These are phyloP conservation scores for Cytidiella melzeri DNA, from an alignment of 768 basidiomycete genomes.

Conservation along the genomic window DNA sequence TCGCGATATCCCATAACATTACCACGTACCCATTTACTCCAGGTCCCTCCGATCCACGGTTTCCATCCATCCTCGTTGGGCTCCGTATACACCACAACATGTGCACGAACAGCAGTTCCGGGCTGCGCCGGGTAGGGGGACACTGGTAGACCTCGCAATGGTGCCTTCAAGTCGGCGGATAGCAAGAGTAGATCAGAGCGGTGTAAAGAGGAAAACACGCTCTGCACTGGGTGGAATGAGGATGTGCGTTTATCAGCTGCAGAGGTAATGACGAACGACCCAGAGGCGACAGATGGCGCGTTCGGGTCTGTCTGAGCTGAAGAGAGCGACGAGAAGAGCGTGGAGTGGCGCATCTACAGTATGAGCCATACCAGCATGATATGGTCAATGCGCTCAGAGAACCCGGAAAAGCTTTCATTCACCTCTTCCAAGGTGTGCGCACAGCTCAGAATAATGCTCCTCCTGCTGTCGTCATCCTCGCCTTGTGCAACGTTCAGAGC, in stretches of 20 bases:
- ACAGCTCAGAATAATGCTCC: constrained; percentile 45
- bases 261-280: constrained; percentile 39
- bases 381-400: constrained; percentile 1
- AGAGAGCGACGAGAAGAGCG: constrained; percentile 19
- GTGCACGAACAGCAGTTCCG: constrained; percentile 42
- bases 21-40: constrained; percentile 48
- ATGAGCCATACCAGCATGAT: too few species aligned
- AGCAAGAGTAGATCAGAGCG: constrained; percentile 52
- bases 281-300: constrained; percentile 22
- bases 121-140: constrained; percentile 54
- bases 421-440: constrained; percentile 63
- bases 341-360: constrained; percentile 33
- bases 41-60: constrained; percentile 48
- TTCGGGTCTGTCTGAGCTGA: constrained; percentile 5
- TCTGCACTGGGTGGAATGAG: constrained; percentile 34
- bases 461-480: constrained; percentile 15
- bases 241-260: constrained; percentile 25
- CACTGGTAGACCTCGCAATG: constrained; percentile 46
- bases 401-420: constrained; percentile 13
- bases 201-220: constrained; percentile 51
- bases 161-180: constrained; percentile 15
- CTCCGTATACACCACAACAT: constrained; percentile 43
- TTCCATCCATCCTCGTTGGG: constrained; percentile 37
- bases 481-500: constrained; percentile 32
- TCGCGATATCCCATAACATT: constrained; percentile 54